phyloP scores from a whole-genome alignment of 1,139 yeast genomes.

The Hyphopichia fennica region DNA sequence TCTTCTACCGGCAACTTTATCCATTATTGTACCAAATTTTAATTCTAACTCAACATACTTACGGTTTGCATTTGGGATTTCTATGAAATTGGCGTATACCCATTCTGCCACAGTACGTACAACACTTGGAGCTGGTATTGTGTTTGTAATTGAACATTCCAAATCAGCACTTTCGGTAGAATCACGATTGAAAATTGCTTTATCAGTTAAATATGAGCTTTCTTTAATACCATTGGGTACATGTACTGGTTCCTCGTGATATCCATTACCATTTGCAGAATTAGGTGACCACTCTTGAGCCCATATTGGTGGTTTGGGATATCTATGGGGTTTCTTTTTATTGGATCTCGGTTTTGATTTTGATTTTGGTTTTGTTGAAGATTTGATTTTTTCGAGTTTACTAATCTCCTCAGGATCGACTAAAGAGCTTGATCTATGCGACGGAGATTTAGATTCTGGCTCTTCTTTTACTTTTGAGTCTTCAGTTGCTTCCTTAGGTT shows the following conservation, averaged over 20 bases:
- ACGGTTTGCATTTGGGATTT: conserved; percentile 59
- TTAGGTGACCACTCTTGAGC: conserved; percentile 65
- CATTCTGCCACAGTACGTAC: conserved; percentile 84
- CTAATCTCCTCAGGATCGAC: background rate
- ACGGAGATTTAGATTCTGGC: background rate
- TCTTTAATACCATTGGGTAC: background rate
- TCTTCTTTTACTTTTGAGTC: background rate
- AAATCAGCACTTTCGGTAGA: conserved; percentile 41
- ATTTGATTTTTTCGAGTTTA: background rate
- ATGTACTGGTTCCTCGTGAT: conserved; percentile 5
- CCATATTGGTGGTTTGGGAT: conserved; percentile 74
- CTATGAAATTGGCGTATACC: conserved; percentile 78
- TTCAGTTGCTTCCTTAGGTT: background rate
- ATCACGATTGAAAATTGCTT: conserved; percentile 36
- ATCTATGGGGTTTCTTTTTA: conserved; percentile 58
- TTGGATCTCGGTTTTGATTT: conserved; percentile 2
- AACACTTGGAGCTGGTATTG: conserved; percentile 79
- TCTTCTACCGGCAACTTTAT: conserved; percentile 63
- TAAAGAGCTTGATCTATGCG: background rate
- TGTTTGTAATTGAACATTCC: conserved; percentile 65
- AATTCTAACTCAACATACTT: conserved; percentile 75
- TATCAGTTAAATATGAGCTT: conserved; percentile 19
- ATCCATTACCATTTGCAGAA: conserved; percentile 9
- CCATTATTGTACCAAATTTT: conserved; percentile 77
- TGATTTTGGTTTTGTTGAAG: background rate